Evolutionary conservation across 257 asterid genomes (phyloP).

Genomic region (Nicotiana attenuata): DNA sequence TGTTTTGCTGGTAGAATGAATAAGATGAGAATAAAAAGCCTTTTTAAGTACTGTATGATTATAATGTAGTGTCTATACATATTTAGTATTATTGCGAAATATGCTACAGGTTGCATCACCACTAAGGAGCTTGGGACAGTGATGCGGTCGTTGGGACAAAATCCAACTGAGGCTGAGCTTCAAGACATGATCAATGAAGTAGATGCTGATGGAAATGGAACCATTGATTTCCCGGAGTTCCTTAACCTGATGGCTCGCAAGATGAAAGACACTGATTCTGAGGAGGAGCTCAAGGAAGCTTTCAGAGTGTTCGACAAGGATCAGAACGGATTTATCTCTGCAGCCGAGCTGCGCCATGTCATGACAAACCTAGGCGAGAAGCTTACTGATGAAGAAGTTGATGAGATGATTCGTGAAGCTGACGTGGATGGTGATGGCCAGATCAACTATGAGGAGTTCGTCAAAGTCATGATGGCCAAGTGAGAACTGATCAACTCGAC

Average conservation of each 20-base stretch:
- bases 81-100: not conserved
- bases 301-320: slow-evolving; percentile 4
- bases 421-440: slow-evolving; percentile 5
- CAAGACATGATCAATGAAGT: slow-evolving; percentile 12
- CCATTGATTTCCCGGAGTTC: not conserved
- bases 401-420: slow-evolving; percentile 10
- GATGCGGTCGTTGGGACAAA: slow-evolving; percentile 1
- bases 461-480: slow-evolving; percentile 17
- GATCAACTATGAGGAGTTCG: slow-evolving; percentile 2
- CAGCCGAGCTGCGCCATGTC: slow-evolving; percentile 8
- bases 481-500: slow-evolving; percentile 30
- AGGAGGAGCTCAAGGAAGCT: slow-evolving; percentile 9
- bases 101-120: slow-evolving; percentile 2
- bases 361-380: slow-evolving; percentile 8
- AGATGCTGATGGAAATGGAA: slow-evolving; percentile 13
- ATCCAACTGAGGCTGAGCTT: slow-evolving; percentile 13
- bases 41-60: not conserved
- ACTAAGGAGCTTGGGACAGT: slow-evolving; percentile 8
- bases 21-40: not conserved
- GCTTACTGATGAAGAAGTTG: slow-evolving; percentile 5
- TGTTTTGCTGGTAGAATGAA: not conserved
- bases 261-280: slow-evolving; percentile 6
- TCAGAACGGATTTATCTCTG: slow-evolving; percentile 5
- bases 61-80: not conserved
- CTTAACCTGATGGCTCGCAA: slow-evolving; percentile 5